Evolutionary conservation across 2,329 filamentous ascomycete species (phyloP).

Genomic region (Pezicula radicicola): DNA sequence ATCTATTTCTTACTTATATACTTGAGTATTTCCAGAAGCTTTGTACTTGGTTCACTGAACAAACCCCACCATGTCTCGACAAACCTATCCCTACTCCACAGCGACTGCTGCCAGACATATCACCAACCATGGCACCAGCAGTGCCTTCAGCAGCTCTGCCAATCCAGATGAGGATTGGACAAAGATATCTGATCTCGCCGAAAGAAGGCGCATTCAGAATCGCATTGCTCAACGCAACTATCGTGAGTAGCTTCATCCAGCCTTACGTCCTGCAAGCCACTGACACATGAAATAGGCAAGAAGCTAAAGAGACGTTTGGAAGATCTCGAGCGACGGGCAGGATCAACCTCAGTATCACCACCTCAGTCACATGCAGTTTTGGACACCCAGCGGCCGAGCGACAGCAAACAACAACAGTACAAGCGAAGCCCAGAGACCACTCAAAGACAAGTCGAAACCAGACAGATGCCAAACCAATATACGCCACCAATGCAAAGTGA

Average conservation of each 20-base stretch:
- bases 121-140: constrained; percentile 76
- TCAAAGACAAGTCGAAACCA: constrained; percentile 35
- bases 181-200: constrained; percentile 95
- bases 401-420: constrained; percentile 25
- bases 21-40: too few relatives aligned
- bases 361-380: constrained; percentile 49
- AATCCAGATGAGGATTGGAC: constrained; percentile 99
- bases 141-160: constrained; percentile 89
- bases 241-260: constrained; percentile 56
- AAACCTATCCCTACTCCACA: constrained; percentile 27
- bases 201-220: constrained; percentile 93
- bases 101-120: constrained; percentile 53
- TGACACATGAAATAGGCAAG: constrained; percentile 60
- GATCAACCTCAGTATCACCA: constrained; percentile 55
- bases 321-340: constrained; percentile 78
- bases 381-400: constrained; percentile 24
- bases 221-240: constrained; percentile 97
- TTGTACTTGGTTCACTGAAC: too few relatives aligned
- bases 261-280: constrained; percentile 3
- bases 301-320: constrained; percentile 88
- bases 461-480: constrained; percentile 50
- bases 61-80: constrained; percentile 26
- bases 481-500: constrained; percentile 58
- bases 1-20: too few relatives aligned
- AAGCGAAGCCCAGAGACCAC: constrained; percentile 24